Evolutionary conservation across 2,329 filamentous ascomycete species (phyloP).

Genomic region (Phyllachora maydis): DNA sequence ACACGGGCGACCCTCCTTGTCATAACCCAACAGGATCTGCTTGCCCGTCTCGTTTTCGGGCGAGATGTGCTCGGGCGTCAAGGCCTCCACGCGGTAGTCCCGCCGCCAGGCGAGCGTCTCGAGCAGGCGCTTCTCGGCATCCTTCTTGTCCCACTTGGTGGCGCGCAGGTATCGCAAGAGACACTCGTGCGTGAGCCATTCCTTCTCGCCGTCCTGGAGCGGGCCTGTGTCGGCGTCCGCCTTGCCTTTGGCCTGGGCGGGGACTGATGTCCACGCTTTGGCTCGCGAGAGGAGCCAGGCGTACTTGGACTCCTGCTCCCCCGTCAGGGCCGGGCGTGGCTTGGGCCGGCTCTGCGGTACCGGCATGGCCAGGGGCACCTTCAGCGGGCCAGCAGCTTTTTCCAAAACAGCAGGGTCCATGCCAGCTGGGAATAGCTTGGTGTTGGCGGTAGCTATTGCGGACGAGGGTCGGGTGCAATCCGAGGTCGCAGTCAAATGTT

Average conservation of each 20-base stretch:
- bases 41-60: slow-evolving; percentile 95
- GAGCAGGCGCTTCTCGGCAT: slow-evolving; percentile 61
- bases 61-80: slow-evolving; percentile 73
- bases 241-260: slow-evolving; percentile 33
- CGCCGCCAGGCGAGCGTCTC: slow-evolving; percentile 73
- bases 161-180: slow-evolving; percentile 83
- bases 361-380: slow-evolving; percentile 32
- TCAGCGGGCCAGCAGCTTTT: slow-evolving; percentile 7
- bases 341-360: slow-evolving; percentile 34
- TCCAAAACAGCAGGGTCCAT: too few relatives aligned
- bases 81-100: slow-evolving; percentile 65
- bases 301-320: slow-evolving; percentile 71
- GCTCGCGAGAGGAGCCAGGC: slow-evolving; percentile 50
- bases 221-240: too few relatives aligned
- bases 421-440: too few relatives aligned
- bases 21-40: slow-evolving; percentile 75
- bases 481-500: too few relatives aligned
- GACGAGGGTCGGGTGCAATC: too few relatives aligned
- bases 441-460: too few relatives aligned
- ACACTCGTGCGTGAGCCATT: slow-evolving; percentile 86
- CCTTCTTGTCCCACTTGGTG: slow-evolving; percentile 67
- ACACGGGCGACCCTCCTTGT: slow-evolving; percentile 69
- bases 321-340: slow-evolving; percentile 37
- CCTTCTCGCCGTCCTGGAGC: slow-evolving; percentile 58
- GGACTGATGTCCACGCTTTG: slow-evolving; percentile 49